phyloP scores from a whole-genome alignment of 228 moss, liverwort and hornwort genomes.

The Sphagnum magellanicum region DNA sequence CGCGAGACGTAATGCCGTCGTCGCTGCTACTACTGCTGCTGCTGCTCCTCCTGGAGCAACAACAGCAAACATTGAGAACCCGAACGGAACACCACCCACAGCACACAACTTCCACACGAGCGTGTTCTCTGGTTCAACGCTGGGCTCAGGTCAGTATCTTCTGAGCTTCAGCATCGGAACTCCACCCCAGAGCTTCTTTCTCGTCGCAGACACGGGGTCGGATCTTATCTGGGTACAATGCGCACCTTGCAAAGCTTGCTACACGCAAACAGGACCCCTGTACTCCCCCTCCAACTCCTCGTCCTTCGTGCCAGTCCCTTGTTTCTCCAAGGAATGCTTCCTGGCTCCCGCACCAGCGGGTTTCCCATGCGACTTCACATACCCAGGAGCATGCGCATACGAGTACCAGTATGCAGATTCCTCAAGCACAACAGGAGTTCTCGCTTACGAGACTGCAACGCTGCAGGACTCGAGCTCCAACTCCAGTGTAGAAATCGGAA shows the following conservation, averaged over 20 bases:
- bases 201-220: conserved; percentile 76
- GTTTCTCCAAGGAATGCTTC: conserved; percentile 48
- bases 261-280: conserved; percentile 51
- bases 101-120: conserved; percentile 50
- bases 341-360: conserved; percentile 62
- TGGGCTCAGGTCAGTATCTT: conserved; percentile 82
- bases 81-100: not conserved
- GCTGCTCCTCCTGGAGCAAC: no score
- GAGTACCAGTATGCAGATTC: conserved; percentile 55
- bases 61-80: no score
- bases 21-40: no score
- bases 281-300: conserved; percentile 52
- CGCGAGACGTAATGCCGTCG: no score
- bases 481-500: conserved; percentile 20
- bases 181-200: conserved; percentile 65
- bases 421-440: conserved; percentile 47
- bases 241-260: conserved; percentile 57
- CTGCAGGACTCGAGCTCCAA: conserved; percentile 26
- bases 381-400: conserved; percentile 58
- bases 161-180: conserved; percentile 70
- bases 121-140: conserved; percentile 49
- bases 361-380: conserved; percentile 56
- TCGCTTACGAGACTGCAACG: conserved; percentile 49
- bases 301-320: conserved; percentile 46
- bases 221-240: conserved; percentile 88